Conservation (phyloP, 345 rosid genomes). For the Eucalyptus leucophloia region DNA sequence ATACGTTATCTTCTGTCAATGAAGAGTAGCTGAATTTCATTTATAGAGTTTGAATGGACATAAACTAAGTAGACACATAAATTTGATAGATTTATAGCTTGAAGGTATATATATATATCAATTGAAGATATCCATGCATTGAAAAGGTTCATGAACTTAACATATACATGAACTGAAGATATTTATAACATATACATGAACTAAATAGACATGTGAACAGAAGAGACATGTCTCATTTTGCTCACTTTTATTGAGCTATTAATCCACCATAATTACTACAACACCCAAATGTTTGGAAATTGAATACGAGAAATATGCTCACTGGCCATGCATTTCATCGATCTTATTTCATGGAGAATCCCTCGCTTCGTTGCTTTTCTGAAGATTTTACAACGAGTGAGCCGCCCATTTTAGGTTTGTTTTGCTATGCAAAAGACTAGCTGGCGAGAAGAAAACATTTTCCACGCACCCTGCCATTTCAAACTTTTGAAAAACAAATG, state of each 20-base stretch:
- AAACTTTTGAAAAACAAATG: not conserved
- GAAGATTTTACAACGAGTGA: not conserved
- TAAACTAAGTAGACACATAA: no score
- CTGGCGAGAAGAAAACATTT: not conserved
- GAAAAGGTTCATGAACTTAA: no score
- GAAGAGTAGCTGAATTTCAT: not conserved
- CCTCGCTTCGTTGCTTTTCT: not conserved
- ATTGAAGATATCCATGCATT: not conserved
- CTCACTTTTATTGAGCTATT: not conserved
- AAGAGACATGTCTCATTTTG: not conserved
- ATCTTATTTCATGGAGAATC: not conserved
- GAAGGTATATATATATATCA: no score
- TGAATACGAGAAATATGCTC: not conserved
- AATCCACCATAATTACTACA: not conserved
- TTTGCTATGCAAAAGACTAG: not conserved
- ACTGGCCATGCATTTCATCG: not conserved
- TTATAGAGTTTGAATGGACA: not conserved
- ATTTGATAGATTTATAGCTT: no score
- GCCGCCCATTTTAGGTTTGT: not conserved
- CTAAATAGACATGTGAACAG: not conserved
- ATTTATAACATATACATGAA: not conserved
- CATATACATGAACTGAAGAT: no score
- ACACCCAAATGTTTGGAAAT: not conserved
- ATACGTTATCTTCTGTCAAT: rapidly evolving
- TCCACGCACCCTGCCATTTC: not conserved